Evolutionary conservation across 352 stramenopile species (phyloP), one percentile per base, ranked within the genome.

Genomic region (Globisporangium viniferum): DNA sequence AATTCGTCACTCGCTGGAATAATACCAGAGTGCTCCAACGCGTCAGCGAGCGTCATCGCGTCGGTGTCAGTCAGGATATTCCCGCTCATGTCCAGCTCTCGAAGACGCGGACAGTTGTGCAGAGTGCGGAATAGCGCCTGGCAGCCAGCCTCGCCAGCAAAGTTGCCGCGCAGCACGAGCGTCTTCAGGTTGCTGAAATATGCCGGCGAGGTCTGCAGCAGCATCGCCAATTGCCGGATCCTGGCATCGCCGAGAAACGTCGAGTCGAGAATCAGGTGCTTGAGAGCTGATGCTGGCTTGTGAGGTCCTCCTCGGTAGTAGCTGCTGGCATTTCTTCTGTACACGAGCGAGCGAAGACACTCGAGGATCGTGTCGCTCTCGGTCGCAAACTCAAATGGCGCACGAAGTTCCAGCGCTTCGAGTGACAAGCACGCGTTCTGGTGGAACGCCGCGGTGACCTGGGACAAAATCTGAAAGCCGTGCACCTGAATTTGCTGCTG

Each of bases 1-100:
- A 39, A 5, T 10, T 54, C 49, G n/a, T 39, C 10, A 33, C 6
- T 18, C 1, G 36, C 3, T 36, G 7, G 29, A n/a, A 27, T 36
- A 14, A n/a, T 54, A 31, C 18, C 49, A n/a, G n/a, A 29, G 18
- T 74, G 56, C 49, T 81, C 72, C 27, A 86, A 55, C 27, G 78
- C 64, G 66, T 73, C 70, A 20, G 80, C 82, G 15, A 92, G 74
- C 24, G 64, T 64, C 9, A 79, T 31, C 18, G 77, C 79, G 57
- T 89, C 82, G 6, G 71, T 75, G 70, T 90, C 76, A 0, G 80
- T 90, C 24, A 92, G 41, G 59, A 92, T 90, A 59, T 92, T 90
- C 29, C 72, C 67, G 9, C 74, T 74, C 20, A 92, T 41, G 14
- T 81, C 76, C 5, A 92, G 64, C 8, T 55, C 64, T 29, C 74